Conservation (phyloP, 208 protist genomes). For the Kentomonas sorsogonicus region DNA sequence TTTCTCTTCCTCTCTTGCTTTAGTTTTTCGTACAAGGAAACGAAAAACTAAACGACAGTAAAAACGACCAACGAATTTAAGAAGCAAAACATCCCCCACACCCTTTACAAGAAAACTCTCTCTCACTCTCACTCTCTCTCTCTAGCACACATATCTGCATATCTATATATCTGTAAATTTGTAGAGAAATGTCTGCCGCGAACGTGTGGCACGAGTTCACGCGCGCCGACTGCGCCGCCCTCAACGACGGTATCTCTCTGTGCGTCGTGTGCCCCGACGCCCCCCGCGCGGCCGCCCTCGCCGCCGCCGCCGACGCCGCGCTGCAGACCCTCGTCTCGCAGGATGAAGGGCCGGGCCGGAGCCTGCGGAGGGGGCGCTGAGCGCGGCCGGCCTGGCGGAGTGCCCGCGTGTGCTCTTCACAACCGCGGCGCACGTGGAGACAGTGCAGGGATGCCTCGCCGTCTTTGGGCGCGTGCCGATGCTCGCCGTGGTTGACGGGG, state of each 20-base stretch:
- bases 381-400: not conserved
- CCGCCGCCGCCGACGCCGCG: not conserved
- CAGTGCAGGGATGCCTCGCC: slow-evolving; percentile 26
- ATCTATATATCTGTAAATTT: not conserved
- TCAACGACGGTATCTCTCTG: not conserved
- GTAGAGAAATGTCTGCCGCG: not conserved
- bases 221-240: not conserved
- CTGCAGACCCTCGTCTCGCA: not conserved
- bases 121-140: not conserved
- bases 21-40: not conserved
- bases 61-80: not conserved
- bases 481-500: slow-evolving; percentile 28
- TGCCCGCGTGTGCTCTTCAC: slow-evolving; percentile 25
- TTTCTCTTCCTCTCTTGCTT: slow-evolving; percentile 6
- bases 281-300: not conserved
- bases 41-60: not conserved
- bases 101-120: no score
- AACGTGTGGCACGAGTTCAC: not conserved
- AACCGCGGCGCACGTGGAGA: slow-evolving; percentile 5
- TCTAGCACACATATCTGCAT: not conserved
- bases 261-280: not conserved
- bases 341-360: no score
- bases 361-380: not conserved
- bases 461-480: slow-evolving; percentile 29
- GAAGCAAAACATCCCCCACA: no score